Evolutionary conservation across 2,329 filamentous ascomycete species (phyloP).

Genomic region (Exserohilum rostratum): DNA sequence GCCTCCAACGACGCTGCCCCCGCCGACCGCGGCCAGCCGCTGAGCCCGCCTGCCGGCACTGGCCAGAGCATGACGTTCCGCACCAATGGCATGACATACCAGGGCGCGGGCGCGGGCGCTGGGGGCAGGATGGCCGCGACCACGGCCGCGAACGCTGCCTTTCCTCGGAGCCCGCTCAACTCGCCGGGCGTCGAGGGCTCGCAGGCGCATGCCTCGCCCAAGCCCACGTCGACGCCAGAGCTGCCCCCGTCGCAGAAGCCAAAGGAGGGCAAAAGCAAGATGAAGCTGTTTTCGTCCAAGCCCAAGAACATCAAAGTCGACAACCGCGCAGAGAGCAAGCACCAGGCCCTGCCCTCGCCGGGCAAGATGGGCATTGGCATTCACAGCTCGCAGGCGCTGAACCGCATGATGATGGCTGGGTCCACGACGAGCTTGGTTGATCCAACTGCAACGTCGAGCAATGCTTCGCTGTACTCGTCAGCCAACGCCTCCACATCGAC

Average conservation of each 20-base stretch:
- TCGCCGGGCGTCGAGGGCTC: slow-evolving; percentile 48
- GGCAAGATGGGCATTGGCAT: slow-evolving; percentile 68
- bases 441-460: slow-evolving; percentile 58
- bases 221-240: slow-evolving; percentile 32
- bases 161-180: slow-evolving; percentile 65
- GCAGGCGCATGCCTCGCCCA: slow-evolving; percentile 42
- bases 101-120: slow-evolving; percentile 69
- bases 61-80: slow-evolving; percentile 47
- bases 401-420: slow-evolving; percentile 67
- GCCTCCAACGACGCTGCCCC: slow-evolving; percentile 52
- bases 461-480: slow-evolving; percentile 71
- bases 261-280: slow-evolving; percentile 72
- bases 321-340: slow-evolving; percentile 65
- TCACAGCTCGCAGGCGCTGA: slow-evolving; percentile 66
- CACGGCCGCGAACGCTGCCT: slow-evolving; percentile 74
- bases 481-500: slow-evolving; percentile 80
- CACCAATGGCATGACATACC: slow-evolving; percentile 56
- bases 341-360: slow-evolving; percentile 73
- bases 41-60: slow-evolving; percentile 63
- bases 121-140: slow-evolving; percentile 70
- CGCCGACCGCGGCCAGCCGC: slow-evolving; percentile 50
- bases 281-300: slow-evolving; percentile 76
- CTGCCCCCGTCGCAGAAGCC: slow-evolving; percentile 66
- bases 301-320: slow-evolving; percentile 75
- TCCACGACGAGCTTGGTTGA: slow-evolving; percentile 74